phyloP scores from a whole-genome alignment of 768 basidiomycete species.

The Agrocybe praecox region DNA sequence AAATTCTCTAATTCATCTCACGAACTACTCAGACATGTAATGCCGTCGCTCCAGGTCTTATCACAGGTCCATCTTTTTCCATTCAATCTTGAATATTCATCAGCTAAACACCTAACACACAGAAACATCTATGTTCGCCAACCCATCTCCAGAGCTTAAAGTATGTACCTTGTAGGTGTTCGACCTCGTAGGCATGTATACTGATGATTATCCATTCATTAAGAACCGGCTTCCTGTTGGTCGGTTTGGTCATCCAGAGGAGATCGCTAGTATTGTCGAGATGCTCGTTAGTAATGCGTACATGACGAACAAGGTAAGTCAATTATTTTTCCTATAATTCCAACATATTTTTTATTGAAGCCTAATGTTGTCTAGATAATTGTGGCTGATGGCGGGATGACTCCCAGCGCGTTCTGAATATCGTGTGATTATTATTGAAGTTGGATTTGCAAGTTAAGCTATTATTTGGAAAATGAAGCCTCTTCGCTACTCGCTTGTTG shows the following conservation, averaged over 20 bases:
- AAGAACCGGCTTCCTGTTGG: constrained; percentile 54
- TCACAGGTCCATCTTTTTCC: constrained; percentile 34
- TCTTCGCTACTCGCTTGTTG: too few species aligned
- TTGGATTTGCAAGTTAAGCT: too few species aligned
- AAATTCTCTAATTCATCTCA: too few species aligned
- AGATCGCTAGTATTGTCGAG: constrained; percentile 54
- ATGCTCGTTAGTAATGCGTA: constrained; percentile 52
- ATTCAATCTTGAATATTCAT: background rate
- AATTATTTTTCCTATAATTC: background rate
- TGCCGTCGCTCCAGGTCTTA: constrained; percentile 53
- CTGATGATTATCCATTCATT: background rate
- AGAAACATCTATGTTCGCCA: constrained; percentile 53
- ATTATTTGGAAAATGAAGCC: too few species aligned
- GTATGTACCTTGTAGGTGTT: too few species aligned
- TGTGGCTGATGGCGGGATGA: constrained; percentile 49
- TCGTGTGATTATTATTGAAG: too few species aligned
- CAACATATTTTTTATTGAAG: background rate
- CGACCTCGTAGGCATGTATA: too few species aligned
- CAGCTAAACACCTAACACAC: background rate
- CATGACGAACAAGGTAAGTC: constrained; percentile 57
- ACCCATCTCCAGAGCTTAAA: constrained; percentile 28
- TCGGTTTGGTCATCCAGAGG: constrained; percentile 50
- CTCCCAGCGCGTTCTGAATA: constrained; percentile 39
- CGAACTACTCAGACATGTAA: constrained; percentile 43
- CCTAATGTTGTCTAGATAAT: constrained; percentile 37